Base-by-base conservation (phyloP, 305 asterid genomes). In the Fraxinus xanthoxyloides region DNA sequence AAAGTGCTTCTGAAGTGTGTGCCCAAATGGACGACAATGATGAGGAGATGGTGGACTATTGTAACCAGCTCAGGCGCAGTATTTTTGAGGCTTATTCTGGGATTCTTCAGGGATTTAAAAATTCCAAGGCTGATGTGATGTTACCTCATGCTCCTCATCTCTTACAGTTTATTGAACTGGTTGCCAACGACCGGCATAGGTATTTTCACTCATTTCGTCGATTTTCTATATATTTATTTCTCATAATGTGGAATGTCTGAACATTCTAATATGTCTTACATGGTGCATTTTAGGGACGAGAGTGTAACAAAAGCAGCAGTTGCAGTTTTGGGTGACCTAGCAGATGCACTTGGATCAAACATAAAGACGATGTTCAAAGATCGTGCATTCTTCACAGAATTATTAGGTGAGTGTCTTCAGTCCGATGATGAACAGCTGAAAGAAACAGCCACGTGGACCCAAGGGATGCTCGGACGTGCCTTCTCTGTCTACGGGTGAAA, bases 21-120 rank as follows among this genome's bases (percentile, higher is more conserved):
- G 95, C 97, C 19, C 90, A 88, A 82, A 87, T 91, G 85, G 93
- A 92, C 40, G 83, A 80, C 51, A 82, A 76, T 59, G 98, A 95
- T 51, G 98, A 95, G 80, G 98, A 95, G 85, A 87, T 91, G 97
- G 72, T 92, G 40, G 98, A 95, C 61, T 95, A 95, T 77, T 94
- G 91, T 32, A 95, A 93, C 85, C 97, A 87, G 86, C 92, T 95
- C 17, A 86, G 97, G 77, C 90, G 94, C 75, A 91, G 98, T 82
- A 95, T 95, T 69, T 90, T 90, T 9, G 98, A 95, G 89, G 97
- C 97, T 15, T 95, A 95, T 78, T 95, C 98, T 31, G 98, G 98
- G 43, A 91, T 95, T 75, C 92, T 95, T 83, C 98, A 95, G 78
- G 98, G 98, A 21, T 95, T 95, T 77, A 93, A 95, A 91, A 90